phyloP scores from a whole-genome alignment of 2,329 filamentous ascomycete species.

The Cryoendolithus antarcticus region DNA sequence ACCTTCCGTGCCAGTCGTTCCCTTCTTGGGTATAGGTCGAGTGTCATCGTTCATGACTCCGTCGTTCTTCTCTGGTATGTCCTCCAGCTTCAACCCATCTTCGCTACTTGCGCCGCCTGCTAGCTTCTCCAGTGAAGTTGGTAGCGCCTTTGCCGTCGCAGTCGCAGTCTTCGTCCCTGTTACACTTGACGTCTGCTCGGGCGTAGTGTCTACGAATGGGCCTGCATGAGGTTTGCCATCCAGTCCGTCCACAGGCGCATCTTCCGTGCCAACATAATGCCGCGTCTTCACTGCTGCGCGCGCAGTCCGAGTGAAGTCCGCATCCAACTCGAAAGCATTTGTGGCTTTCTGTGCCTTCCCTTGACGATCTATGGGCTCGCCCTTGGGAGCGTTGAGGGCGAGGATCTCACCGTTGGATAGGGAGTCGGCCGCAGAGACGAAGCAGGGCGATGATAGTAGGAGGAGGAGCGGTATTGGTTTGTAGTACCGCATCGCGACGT shows the following conservation, averaged over 20 bases:
- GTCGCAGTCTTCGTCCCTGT: slow-evolving; percentile 18
- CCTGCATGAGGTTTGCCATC: slow-evolving; percentile 90
- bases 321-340: slow-evolving; percentile 15
- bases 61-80: slow-evolving; percentile 47
- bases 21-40: slow-evolving; percentile 62
- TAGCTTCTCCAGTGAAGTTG: slow-evolving; percentile 20
- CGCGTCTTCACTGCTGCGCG: slow-evolving; percentile 19
- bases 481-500: slow-evolving; percentile 47
- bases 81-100: slow-evolving; percentile 21
- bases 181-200: slow-evolving; percentile 13
- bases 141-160: slow-evolving; percentile 19
- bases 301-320: slow-evolving; percentile 11
- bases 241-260: slow-evolving; percentile 80
- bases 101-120: slow-evolving; percentile 36
- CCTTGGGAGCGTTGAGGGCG: slow-evolving; percentile 11
- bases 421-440: slow-evolving; percentile 35
- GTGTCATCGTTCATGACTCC: slow-evolving; percentile 90
- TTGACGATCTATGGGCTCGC: slow-evolving; percentile 2
- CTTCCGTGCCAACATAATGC: slow-evolving; percentile 47
- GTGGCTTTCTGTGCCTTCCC: slow-evolving; percentile 9
- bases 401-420: slow-evolving; percentile 17
- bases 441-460: slow-evolving; percentile 42
- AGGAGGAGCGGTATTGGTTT: slow-evolving; percentile 39
- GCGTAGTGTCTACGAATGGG: slow-evolving; percentile 53
- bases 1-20: slow-evolving; percentile 77